Evolutionary conservation across 2,329 filamentous ascomycete genomes (phyloP).

Genomic region (Orbilia brochopaga): DNA sequence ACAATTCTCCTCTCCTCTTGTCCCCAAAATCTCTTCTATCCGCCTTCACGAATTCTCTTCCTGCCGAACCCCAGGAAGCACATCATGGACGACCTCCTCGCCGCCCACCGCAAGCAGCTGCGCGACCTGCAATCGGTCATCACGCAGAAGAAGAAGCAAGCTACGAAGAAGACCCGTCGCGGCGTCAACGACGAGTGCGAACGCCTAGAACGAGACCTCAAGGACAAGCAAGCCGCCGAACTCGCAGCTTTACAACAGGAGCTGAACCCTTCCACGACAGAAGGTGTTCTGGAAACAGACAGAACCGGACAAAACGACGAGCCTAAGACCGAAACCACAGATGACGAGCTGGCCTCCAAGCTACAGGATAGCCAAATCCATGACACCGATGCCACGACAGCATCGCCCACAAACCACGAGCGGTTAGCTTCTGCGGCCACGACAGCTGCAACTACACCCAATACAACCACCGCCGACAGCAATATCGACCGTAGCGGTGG

Average conservation of each 20-base stretch:
- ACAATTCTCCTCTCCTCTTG: neutral
- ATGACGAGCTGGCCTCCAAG: slow-evolving; percentile 50
- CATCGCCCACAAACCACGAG: slow-evolving; percentile 46
- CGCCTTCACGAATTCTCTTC: no score
- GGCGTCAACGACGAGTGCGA: slow-evolving; percentile 78
- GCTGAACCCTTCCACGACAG: slow-evolving; percentile 12
- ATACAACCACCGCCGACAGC: slow-evolving; percentile 17
- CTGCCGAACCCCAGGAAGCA: slow-evolving; percentile 2
- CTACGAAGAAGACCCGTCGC: slow-evolving; percentile 83
- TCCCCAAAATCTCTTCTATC: neutral
- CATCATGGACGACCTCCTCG: slow-evolving; percentile 74
- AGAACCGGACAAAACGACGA: slow-evolving; percentile 7
- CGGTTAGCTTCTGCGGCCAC: slow-evolving; percentile 17
- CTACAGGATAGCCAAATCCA: slow-evolving; percentile 48
- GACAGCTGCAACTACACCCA: neutral
- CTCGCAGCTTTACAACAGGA: slow-evolving; percentile 60
- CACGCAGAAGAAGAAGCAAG: slow-evolving; percentile 95
- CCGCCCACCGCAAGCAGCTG: slow-evolving; percentile 84
- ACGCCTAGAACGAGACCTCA: slow-evolving; percentile 69
- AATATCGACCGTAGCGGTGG: slow-evolving; percentile 53
- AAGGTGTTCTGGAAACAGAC: slow-evolving; percentile 27
- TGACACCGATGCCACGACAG: slow-evolving; percentile 46
- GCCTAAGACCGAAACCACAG: neutral
- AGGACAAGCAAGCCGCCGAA: slow-evolving; percentile 71
- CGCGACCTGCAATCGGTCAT: slow-evolving; percentile 82